A percentile compares a stretch with the other conserved stretches of the same genome.
These are phyloP conservation scores for Berkeleyomyces basicola DNA, from an alignment of 2,329 filamentous ascomycete species.

Conservation along the genomic window DNA sequence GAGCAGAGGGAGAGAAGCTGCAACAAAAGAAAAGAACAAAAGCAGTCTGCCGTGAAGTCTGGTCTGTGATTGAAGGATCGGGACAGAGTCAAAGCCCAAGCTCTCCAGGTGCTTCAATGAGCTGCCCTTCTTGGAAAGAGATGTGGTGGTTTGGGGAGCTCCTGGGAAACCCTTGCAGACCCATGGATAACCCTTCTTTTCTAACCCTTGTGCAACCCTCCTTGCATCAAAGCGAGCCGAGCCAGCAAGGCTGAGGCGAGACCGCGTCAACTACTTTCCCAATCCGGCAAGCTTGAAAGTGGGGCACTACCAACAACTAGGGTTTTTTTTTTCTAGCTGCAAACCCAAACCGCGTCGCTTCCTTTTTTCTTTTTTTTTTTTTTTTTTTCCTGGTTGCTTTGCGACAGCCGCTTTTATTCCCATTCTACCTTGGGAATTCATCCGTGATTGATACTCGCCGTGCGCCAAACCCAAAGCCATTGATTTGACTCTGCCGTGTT, in stretches of 20 bases:
- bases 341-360: not conserved
- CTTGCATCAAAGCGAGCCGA: not conserved
- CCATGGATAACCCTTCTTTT: no score
- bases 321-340: not conserved
- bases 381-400: not conserved
- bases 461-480: no score
- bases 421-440: no score
- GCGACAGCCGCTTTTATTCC: no score
- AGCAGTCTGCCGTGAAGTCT: no score
- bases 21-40: not conserved
- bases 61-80: not conserved
- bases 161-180: no score
- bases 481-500: not conserved
- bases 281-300: not conserved
- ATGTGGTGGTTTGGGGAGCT: no score
- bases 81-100: constrained; percentile 16
- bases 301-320: not conserved
- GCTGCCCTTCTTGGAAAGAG: not conserved
- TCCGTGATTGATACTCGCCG: no score
- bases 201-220: not conserved
- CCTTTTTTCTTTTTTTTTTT: not conserved
- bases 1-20: not conserved
- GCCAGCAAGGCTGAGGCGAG: not conserved
- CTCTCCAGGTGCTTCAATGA: not conserved
- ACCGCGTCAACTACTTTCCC: no score